phyloP scores from a whole-genome alignment of 441 rosid genomes.

The Populus hybrid region DNA sequence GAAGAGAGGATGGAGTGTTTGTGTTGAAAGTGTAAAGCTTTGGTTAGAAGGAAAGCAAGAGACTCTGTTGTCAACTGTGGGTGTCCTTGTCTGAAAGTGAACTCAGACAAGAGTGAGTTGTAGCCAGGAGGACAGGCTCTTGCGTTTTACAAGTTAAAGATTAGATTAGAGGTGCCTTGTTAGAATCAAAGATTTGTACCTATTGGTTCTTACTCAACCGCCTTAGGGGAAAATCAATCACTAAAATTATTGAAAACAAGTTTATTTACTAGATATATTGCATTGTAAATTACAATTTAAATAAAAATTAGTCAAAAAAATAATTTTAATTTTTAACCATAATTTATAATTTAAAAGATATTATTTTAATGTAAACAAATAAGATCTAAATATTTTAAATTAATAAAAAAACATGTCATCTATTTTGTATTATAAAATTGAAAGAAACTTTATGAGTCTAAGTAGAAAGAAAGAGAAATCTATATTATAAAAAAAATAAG shows the following conservation, averaged over 20 bases:
- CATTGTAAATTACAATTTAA: too few relatives aligned
- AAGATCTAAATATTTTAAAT: neutral
- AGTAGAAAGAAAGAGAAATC: neutral
- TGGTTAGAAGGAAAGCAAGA: slow-evolving; percentile 9
- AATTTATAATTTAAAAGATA: too few relatives aligned
- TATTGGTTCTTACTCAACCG: too few relatives aligned
- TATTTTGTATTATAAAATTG: neutral
- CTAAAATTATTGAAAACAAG: too few relatives aligned
- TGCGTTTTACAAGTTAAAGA: neutral
- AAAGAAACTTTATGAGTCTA: neutral
- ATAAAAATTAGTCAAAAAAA: too few relatives aligned
- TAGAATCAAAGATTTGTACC: neutral
- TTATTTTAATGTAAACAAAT: too few relatives aligned
- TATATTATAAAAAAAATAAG: too few relatives aligned
- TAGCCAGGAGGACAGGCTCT: neutral
- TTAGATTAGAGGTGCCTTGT: neutral
- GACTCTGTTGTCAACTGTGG: slow-evolving; percentile 1
- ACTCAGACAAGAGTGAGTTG: neutral
- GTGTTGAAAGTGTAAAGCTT: neutral
- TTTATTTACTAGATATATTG: too few relatives aligned
- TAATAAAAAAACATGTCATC: neutral
- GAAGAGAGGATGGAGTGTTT: neutral
- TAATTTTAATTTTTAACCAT: too few relatives aligned
- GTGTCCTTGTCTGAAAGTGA: neutral
- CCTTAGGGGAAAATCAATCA: too few relatives aligned